A percentile compares a stretch with the other conserved stretches of the same genome.
phyloP scores from a whole-genome alignment of 495 filamentous ascomycete species.

The Podospora appendiculata region DNA sequence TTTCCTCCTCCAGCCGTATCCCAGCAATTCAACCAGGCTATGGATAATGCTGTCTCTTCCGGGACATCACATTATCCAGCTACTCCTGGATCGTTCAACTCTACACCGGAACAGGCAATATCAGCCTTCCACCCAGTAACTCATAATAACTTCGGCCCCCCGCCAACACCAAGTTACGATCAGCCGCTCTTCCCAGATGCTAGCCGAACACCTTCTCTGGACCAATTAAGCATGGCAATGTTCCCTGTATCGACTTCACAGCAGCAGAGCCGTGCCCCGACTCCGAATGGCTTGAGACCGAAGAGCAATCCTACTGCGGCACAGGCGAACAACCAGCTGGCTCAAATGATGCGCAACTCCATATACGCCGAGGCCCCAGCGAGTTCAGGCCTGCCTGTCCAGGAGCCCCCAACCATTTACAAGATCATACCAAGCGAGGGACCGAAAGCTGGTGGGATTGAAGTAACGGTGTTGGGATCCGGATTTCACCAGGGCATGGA shows the following conservation, averaged over 20 bases:
- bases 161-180: not conserved
- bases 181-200: not conserved
- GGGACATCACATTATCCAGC: too few relatives aligned
- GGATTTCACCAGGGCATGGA: constrained; percentile 73
- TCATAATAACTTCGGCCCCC: not conserved
- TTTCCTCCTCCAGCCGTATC: not conserved
- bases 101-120: too few relatives aligned
- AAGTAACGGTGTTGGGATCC: constrained; percentile 75
- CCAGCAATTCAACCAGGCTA: not conserved
- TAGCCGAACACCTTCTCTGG: not conserved
- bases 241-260: constrained; percentile 4
- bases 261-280: constrained; percentile 11
- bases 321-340: not conserved
- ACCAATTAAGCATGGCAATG: not conserved
- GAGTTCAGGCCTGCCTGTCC: too few relatives aligned
- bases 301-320: not conserved
- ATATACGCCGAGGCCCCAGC: constrained; percentile 4
- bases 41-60: not conserved
- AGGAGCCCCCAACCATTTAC: constrained; percentile 5
- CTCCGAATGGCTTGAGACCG: not conserved
- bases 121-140: too few relatives aligned
- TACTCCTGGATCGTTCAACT: too few relatives aligned
- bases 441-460: constrained; percentile 71
- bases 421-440: constrained; percentile 79
- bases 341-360: not conserved